Conservation (phyloP, 1,139 yeast genomes). For the Nematodospora anomalae region DNA sequence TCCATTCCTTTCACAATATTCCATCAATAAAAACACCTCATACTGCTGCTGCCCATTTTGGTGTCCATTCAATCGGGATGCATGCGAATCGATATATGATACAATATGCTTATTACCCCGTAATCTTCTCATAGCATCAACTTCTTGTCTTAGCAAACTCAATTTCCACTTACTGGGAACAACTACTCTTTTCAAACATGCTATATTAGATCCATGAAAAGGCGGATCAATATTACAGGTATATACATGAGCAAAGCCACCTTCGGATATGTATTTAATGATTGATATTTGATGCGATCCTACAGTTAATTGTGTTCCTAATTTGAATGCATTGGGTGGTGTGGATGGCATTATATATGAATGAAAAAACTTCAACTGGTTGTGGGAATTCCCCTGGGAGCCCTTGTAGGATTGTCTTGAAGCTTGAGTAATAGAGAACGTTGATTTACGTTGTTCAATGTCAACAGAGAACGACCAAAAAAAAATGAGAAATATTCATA, state of each 20-base stretch:
- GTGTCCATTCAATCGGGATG: constrained; percentile 54
- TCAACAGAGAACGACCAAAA: too few relatives aligned
- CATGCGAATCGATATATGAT: constrained; percentile 90
- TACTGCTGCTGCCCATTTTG: constrained; percentile 48
- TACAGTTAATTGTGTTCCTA: constrained; percentile 63
- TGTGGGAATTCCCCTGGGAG: too few relatives aligned
- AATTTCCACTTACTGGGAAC: constrained; percentile 74
- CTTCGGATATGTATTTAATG: constrained; percentile 62
- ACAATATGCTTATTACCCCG: constrained; percentile 79
- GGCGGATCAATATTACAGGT: constrained; percentile 58
- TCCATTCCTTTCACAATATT: constrained; percentile 83
- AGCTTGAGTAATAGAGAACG: too few relatives aligned
- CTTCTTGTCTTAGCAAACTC: constrained; percentile 70
- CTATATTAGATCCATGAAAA: constrained; percentile 46
- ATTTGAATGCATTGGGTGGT: constrained; percentile 59
- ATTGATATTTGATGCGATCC: constrained; percentile 63
- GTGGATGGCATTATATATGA: constrained; percentile 12
- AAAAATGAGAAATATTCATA: too few relatives aligned
- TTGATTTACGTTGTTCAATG: too few relatives aligned
- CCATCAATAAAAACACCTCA: constrained; percentile 92
- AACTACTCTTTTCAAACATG: constrained; percentile 72
- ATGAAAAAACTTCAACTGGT: too few relatives aligned
- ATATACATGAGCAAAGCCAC: constrained; percentile 82
- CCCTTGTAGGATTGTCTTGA: too few relatives aligned
- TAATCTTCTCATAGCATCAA: constrained; percentile 80